A percentile compares a stretch with the other conserved stretches of the same genome.
Conservation (phyloP, 2,329 filamentous ascomycete genomes). For the Epichloe brachyelytri region DNA sequence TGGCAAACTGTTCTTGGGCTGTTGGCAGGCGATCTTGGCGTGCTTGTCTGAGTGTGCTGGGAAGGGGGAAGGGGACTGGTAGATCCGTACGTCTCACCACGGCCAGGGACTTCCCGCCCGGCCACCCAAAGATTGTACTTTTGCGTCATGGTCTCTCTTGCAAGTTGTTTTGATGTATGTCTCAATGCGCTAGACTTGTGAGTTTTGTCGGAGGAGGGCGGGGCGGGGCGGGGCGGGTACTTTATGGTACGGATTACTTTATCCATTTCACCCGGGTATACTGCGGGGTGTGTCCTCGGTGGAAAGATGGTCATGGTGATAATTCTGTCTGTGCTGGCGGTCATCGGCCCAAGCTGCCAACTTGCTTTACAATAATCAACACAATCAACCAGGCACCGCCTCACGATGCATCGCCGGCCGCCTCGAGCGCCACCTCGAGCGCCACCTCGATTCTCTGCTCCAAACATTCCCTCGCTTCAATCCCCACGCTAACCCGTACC, state of each 20-base stretch:
- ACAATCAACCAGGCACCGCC: not conserved
- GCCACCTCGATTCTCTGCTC: not conserved
- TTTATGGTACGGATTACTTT: too few relatives aligned
- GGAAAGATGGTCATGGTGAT: too few relatives aligned
- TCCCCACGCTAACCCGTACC: slow-evolving; percentile 31
- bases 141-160: not conserved
- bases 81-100: slow-evolving; percentile 3
- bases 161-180: not conserved
- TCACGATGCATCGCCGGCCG: not conserved
- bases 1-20: slow-evolving; percentile 27
- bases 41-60: not conserved
- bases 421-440: not conserved
- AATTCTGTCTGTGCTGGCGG: too few relatives aligned
- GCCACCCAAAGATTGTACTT: slow-evolving; percentile 6
- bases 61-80: too few relatives aligned
- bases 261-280: too few relatives aligned
- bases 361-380: too few relatives aligned
- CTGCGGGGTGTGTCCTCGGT: too few relatives aligned
- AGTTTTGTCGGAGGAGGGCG: not conserved
- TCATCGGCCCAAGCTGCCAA: too few relatives aligned
- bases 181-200: not conserved
- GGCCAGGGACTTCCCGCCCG: slow-evolving; percentile 3
- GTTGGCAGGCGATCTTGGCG: not conserved
- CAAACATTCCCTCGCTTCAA: slow-evolving; percentile 19
- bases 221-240: too few relatives aligned